Base-by-base conservation (phyloP, 139 green algal species). In the Nannochloris sp. region DNA sequence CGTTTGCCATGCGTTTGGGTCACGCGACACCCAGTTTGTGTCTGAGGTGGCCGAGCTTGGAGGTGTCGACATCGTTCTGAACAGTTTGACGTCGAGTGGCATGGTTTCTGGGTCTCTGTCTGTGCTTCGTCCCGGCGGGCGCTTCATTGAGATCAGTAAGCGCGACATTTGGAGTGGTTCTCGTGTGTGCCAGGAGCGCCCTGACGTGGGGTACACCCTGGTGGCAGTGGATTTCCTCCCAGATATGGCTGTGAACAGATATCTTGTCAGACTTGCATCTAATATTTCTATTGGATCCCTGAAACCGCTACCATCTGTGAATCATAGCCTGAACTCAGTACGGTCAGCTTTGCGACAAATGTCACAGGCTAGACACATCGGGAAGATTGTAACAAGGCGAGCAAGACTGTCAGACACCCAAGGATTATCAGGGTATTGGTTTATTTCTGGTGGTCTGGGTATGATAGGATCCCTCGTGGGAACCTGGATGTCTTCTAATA, bases 191-290 rank as follows among this genome's bases (percentile, higher is more conserved):
- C 67, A 80, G 36, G 81, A 92, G 64, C 84, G 87, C 0, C 84
- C 83, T 2, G 87, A 94, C 61, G 72, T 86, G 46, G 16, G 8
- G 2, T 89, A 85, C 68, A 62, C 65, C n/a, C 67, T 91, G 48
- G 65, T 94, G n/a, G 87, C 87, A 2, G 71, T 94, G 5, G 87
- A 94, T 73, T 90, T 94, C 74, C 67, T 94, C 60, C 81, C 85
- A 3, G 68, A 70, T 17, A 28, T 28, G 20, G 58, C 58, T 30
- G 58, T 64, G 6, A 23, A 64, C n/a, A 25, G 25, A 5, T 23
- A 23, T 23, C 25, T 64, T 6, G 17, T 11, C 20, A 23, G 58
- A 5, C 25, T 64, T 8, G 25, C n/a, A 17, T n/a, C 16, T 0
- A 23, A 64, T 25, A 59, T 91, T 37, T 78, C 76, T 5, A 10